phyloP scores from a whole-genome alignment of 2,329 filamentous ascomycete genomes.

The Colletotrichum orchidophilum region DNA sequence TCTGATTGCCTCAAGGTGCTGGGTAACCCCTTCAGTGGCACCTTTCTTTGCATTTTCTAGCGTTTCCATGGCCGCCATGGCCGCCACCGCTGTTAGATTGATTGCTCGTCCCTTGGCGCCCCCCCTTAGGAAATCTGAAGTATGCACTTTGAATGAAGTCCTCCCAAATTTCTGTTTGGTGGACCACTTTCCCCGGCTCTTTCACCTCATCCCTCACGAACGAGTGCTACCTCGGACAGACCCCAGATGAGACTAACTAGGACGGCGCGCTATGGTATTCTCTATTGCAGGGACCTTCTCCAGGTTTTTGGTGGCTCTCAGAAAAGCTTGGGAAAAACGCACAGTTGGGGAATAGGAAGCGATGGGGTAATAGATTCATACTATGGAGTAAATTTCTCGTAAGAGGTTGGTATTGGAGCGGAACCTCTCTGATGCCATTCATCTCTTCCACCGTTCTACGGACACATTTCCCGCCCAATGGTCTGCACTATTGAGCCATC shows the following conservation, averaged over 20 bases:
- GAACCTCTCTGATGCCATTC: conserved; percentile 11
- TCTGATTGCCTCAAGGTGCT: neutral
- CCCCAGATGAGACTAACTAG: neutral
- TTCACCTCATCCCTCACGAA: neutral
- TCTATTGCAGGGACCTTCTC: neutral
- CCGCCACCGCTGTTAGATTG: conserved; percentile 1
- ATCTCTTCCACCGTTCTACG: neutral
- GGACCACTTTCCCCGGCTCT: conserved; percentile 2
- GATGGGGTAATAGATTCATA: conserved; percentile 1
- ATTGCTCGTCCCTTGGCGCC: neutral
- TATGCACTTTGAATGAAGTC: neutral
- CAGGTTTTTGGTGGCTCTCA: neutral
- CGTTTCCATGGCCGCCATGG: conserved; percentile 14
- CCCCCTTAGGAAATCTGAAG: neutral
- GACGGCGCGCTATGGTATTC: conserved; percentile 5
- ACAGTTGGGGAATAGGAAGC: conserved; percentile 18
- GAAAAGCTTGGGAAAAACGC: neutral
- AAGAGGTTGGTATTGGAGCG: conserved; percentile 16
- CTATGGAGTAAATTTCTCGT: conserved; percentile 27
- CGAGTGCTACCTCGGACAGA: neutral
- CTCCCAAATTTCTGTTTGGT: neutral
- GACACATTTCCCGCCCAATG: conserved; percentile 8
- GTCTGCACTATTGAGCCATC: neutral
- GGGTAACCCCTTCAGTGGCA: neutral
- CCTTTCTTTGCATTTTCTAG: conserved; percentile 29